Percentiles rank a stretch among this genome's conserved stretches.
Evolutionary conservation across 129 eudicot species (phyloP).

Genomic region (Arctium lappa): DNA sequence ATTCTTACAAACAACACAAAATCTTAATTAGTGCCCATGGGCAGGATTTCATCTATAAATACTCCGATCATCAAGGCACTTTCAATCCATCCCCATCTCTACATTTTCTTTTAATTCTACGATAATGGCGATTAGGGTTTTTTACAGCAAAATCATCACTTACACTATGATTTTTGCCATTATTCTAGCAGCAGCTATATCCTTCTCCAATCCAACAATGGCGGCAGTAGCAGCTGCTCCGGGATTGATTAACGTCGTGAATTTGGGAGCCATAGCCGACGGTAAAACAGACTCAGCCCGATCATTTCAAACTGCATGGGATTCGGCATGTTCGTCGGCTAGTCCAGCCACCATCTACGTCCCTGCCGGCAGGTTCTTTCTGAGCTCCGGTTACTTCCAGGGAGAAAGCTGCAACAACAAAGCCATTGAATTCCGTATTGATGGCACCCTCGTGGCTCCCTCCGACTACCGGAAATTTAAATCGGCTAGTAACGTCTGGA

Average conservation of each 20-base stretch:
- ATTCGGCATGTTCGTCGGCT: slow-evolving; percentile 41
- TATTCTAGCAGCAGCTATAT: neutral
- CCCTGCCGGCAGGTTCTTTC: slow-evolving; percentile 48
- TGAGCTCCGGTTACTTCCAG: slow-evolving; percentile 26
- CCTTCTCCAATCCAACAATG: neutral
- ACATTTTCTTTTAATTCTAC: neutral
- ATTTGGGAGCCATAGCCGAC: slow-evolving; percentile 38
- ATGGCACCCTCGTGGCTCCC: slow-evolving; percentile 68
- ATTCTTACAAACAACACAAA: neutral
- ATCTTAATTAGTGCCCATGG: neutral
- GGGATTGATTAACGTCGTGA: slow-evolving; percentile 22
- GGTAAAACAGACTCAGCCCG: slow-evolving; percentile 40
- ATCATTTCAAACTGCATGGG: slow-evolving; percentile 49
- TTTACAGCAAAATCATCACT: neutral
- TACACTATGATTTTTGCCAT: neutral
- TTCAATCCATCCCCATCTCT: neutral
- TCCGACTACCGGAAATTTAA: slow-evolving; percentile 39
- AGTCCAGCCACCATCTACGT: slow-evolving; percentile 45
- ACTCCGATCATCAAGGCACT: neutral
- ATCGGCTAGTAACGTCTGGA: slow-evolving; percentile 36
- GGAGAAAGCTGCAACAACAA: slow-evolving; percentile 48
- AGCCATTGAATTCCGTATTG: slow-evolving; percentile 37
- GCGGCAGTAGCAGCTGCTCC: neutral
- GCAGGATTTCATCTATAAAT: neutral
- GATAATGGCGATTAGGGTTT: neutral